Evolutionary conservation across 2,329 filamentous ascomycete genomes (phyloP).

Genomic region (Monosporascus cannonballus): DNA sequence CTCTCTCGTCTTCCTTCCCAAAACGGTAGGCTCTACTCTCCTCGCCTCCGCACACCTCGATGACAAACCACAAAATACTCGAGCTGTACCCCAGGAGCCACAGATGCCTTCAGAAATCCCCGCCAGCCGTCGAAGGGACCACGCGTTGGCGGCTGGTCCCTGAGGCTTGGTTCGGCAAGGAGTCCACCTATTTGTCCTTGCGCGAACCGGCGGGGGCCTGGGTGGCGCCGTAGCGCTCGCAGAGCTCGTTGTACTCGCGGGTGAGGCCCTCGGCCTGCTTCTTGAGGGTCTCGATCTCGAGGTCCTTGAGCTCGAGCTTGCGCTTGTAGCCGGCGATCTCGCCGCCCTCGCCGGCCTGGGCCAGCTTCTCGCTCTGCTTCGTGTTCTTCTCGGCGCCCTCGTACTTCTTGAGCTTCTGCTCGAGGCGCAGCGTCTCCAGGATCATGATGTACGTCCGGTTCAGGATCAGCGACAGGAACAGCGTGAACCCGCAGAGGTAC

Average conservation of each 20-base stretch:
- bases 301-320: conserved; percentile 73
- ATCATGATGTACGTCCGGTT: conserved; percentile 99
- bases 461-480: conserved; percentile 96
- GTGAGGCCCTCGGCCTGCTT: conserved; percentile 83
- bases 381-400: conserved; percentile 57
- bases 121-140: no score
- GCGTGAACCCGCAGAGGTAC: conserved; percentile 99
- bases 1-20: no score
- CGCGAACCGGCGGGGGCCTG: conserved; percentile 45
- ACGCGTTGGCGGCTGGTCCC: no score
- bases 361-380: conserved; percentile 68
- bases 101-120: no score
- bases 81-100: no score
- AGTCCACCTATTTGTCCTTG: conserved; percentile 46
- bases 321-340: conserved; percentile 66
- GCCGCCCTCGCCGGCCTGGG: conserved; percentile 65
- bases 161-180: no score
- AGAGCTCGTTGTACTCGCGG: conserved; percentile 78
- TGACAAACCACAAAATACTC: no score
- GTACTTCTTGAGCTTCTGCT: conserved; percentile 82
- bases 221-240: conserved; percentile 69
- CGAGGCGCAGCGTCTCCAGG: conserved; percentile 80
- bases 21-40: no score
- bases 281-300: conserved; percentile 80
- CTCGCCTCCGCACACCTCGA: no score